phyloP scores from a whole-genome alignment of 2,329 filamentous ascomycete genomes.

The Exophiala dermatitidis region DNA sequence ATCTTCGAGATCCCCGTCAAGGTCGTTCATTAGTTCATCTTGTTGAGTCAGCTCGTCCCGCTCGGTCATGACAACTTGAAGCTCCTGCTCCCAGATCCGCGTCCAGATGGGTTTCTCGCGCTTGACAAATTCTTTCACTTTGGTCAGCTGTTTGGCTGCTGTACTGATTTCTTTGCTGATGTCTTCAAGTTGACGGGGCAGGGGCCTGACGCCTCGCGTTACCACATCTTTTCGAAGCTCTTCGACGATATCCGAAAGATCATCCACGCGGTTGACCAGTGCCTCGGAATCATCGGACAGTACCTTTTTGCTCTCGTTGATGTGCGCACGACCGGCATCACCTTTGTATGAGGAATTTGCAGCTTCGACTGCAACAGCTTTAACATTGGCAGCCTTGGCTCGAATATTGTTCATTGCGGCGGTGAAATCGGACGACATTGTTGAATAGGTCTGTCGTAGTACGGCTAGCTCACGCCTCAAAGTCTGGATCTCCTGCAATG shows the following conservation, averaged over 20 bases:
- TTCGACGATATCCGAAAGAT: constrained; percentile 93
- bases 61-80: constrained; percentile 92
- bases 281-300: constrained; percentile 82
- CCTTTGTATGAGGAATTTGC: constrained; percentile 64
- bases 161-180: constrained; percentile 81
- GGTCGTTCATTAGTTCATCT: constrained; percentile 85
- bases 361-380: constrained; percentile 64
- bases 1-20: constrained; percentile 92
- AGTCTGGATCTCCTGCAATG: constrained; percentile 70
- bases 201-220: constrained; percentile 77
- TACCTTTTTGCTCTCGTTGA: constrained; percentile 77
- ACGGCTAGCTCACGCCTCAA: constrained; percentile 84
- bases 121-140: constrained; percentile 85
- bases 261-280: constrained; percentile 85
- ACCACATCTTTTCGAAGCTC: constrained; percentile 97
- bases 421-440: constrained; percentile 81
- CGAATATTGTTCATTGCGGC: constrained; percentile 79
- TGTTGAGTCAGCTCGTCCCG: constrained; percentile 91
- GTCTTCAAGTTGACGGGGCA: constrained; percentile 79
- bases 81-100: constrained; percentile 97
- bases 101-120: constrained; percentile 95
- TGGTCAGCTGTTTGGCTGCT: constrained; percentile 80
- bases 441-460: constrained; percentile 85
- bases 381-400: constrained; percentile 73
- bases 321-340: constrained; percentile 75